Base-by-base conservation (phyloP, 257 asterid species). In the Nicotiana tabacum region DNA sequence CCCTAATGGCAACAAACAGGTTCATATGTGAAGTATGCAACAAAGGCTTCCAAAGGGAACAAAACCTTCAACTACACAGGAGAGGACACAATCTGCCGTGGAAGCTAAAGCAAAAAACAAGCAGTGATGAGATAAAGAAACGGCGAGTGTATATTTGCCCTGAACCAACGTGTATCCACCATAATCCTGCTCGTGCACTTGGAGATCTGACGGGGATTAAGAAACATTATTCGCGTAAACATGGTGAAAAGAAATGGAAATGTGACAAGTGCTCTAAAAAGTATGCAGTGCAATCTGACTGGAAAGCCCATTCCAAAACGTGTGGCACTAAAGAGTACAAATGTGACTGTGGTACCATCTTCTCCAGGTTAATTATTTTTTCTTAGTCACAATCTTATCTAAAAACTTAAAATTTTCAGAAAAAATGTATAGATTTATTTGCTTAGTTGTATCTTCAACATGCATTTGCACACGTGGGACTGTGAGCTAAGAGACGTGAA, bases 171-270 rank as follows among this genome's bases (percentile, higher is more conserved):
- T 82, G 84, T 37, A 67, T 82, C 13, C 81, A 82, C 46, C 81
- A 82, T 37, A 24, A 58, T 39, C 84, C 84, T 32, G 30, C 78
- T 32, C 77, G 78, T 65, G 83, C 83, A 16, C 58, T 72, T 8
- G 74, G 84, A 18, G 81, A 82, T 24, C 61, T 82, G 8, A 82
- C 81, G 5, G 84, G 84, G 4, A 70, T 82, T n/a, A 82, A 82
- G 51, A 82, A 82, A 39, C 84, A 82, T 37, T 82, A 46, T 16
- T 69, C 29, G 3, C 67, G 84, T 29, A 82, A 82, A 37, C 84
- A 82, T 58, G 84, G 84, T 37, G 84, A 82, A 55, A 82, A 82
- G 65, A 82, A 82, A 60, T 82, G 84, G 84, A 82, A 82, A 39
- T 82, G 84, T 57, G 72, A 82, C 3, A 82, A 72, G 46, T 81